Base-by-base conservation (phyloP, 805 yeast species). In the Zygotorulaspora florentina region DNA sequence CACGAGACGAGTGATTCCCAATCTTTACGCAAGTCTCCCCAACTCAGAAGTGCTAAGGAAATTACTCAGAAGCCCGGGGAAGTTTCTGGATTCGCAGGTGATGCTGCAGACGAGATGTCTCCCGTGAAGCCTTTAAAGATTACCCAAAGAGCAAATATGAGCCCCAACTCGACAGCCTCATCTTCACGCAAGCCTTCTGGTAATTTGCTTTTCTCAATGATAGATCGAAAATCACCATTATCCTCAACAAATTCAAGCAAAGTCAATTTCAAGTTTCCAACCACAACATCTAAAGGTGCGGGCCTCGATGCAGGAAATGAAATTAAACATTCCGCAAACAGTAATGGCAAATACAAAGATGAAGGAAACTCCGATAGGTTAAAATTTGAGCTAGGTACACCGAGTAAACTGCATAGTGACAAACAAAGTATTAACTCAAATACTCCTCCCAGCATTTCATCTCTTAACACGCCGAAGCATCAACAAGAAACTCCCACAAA, bases 101-200 rank as follows among this genome's bases (percentile, higher is more conserved):
- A 44, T 39, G 30, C 34, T 38, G 20, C 49, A 38, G 44, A 48
- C 25, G 54, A 39, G 16, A 49, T 59, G 38, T 69, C 79, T 5
- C 80, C 79, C 1, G 87, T 80, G 1, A 77, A 85, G 61, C 90
- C 90, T 0, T 68, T 85, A 56, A 79, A 79, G 63, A 81, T 84
- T 68, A 75, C 86, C 0, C 81, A 79, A 58, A 80, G 76, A 56
- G 64, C 75, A 3, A 52, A 42, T 17, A 40, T 55, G 46, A 55
- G 59, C 35, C 58, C 59, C 5, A 34, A 34, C 18, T 28, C 48
- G 1, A 49, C 34, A n/a, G 51, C 53, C 2, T 23, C 48, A 3
- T 36, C 45, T n/a, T 30, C 53, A 6, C 40, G 48, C 4, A 48
- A 45, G 26, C 29, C 47, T 4, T 48, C 52, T 13, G 43, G 47